phyloP scores from a whole-genome alignment of 2,329 filamentous ascomycete species.

The Phaeosphaeriaceae sp. region DNA sequence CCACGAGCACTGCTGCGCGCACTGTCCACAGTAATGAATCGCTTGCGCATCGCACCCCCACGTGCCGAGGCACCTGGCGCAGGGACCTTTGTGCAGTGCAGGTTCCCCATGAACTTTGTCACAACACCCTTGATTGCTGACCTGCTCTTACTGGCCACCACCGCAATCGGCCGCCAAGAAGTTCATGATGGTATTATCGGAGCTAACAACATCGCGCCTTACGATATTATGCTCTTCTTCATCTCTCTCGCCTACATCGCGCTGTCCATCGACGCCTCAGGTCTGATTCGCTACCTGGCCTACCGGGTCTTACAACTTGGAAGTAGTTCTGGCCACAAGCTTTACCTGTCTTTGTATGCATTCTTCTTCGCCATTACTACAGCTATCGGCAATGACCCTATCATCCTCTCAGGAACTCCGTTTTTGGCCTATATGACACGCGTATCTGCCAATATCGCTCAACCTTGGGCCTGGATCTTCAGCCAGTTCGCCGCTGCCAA shows the following conservation, averaged over 20 bases:
- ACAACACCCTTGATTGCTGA: slow-evolving; percentile 74
- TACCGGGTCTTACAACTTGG: slow-evolving; percentile 73
- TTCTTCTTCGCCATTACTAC: slow-evolving; percentile 73
- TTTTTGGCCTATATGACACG: slow-evolving; percentile 80
- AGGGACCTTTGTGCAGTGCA: slow-evolving; percentile 55
- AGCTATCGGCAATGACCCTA: slow-evolving; percentile 77
- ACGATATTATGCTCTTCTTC: slow-evolving; percentile 81
- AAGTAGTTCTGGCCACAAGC: slow-evolving; percentile 68
- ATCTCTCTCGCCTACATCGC: slow-evolving; percentile 76
- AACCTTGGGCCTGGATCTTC: slow-evolving; percentile 75
- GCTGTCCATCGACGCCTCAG: slow-evolving; percentile 78
- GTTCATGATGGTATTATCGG: slow-evolving; percentile 73
- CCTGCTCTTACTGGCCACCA: slow-evolving; percentile 72
- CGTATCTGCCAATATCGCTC: slow-evolving; percentile 73
- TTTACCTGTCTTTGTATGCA: slow-evolving; percentile 75
- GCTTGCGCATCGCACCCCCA: slow-evolving; percentile 58
- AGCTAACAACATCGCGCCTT: slow-evolving; percentile 68
- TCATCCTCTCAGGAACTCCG: slow-evolving; percentile 75
- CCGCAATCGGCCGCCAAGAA: slow-evolving; percentile 70
- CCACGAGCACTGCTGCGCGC: slow-evolving; percentile 59
- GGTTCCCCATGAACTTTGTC: slow-evolving; percentile 72
- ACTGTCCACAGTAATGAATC: slow-evolving; percentile 53
- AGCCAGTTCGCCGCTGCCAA: slow-evolving; percentile 76
- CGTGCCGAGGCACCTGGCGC: slow-evolving; percentile 38
- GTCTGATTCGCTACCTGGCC: slow-evolving; percentile 72